Conservation (phyloP, 2,329 filamentous ascomycete genomes). For the Colletotrichum cereale region DNA sequence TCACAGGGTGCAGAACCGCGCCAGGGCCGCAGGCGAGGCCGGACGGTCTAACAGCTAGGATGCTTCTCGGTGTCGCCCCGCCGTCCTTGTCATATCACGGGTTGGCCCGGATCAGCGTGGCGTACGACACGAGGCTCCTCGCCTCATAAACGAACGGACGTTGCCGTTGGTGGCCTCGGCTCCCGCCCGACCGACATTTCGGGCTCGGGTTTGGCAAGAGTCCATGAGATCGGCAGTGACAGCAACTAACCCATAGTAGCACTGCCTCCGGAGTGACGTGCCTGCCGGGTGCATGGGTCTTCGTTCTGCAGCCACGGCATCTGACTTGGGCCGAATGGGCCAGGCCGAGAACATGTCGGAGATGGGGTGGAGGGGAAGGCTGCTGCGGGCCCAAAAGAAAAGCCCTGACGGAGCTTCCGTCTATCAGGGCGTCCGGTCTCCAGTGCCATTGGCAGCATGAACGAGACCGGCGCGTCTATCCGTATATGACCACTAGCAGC, state of each 20-base stretch:
- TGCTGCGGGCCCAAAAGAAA: background rate
- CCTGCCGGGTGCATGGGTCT: background rate
- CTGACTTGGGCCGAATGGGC: background rate
- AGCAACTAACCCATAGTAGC: background rate
- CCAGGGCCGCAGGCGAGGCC: conserved; percentile 1
- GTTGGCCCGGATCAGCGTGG: conserved; percentile 22
- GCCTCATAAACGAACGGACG: background rate
- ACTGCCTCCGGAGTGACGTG: background rate
- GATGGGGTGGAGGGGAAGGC: conserved; percentile 5
- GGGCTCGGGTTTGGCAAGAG: background rate
- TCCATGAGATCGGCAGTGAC: background rate
- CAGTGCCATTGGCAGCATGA: conserved; percentile 11
- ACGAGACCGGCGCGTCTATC: conserved; percentile 2
- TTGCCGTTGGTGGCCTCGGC: conserved; percentile 5
- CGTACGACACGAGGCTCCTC: background rate
- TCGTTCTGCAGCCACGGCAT: background rate
- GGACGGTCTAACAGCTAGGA: background rate
- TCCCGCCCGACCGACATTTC: background rate
- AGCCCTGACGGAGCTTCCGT: conserved; percentile 8
- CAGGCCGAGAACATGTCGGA: background rate
- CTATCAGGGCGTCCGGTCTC: background rate
- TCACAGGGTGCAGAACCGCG: background rate
- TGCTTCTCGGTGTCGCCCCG: background rate
- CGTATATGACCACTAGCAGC: background rate
- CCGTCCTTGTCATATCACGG: conserved; percentile 8